Base-by-base conservation (phyloP, 352 stramenopile genomes). In the Phytophthora sansomeana region DNA sequence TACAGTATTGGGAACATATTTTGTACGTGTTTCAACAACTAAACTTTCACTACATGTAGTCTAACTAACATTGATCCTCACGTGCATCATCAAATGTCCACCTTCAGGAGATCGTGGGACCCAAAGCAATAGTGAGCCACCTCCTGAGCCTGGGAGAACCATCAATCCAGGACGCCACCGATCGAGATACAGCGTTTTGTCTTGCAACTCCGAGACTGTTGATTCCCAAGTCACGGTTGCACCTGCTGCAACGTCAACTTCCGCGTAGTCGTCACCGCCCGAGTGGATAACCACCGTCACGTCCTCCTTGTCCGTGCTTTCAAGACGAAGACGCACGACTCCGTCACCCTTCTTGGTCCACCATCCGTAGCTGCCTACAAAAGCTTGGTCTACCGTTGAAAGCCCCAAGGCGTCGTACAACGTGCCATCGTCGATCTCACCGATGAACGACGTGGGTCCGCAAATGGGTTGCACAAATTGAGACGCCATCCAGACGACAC, bases 401-500 rank as follows among this genome's bases (percentile, higher is more conserved):
- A 70, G 53, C 4, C 62, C 62, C 24, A 70, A 43, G 0, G 79
- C 72, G 5, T 78, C 42, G 6, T 77, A 69, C 0, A 79, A 47
- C 1, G 48, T 57, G 2, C 79, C 79, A 17, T 81, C 75, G 29
- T 88, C 79, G 46, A 88, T 78, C 30, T 85, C 69, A 7, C 77
- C 74, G 9, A 85, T 36, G 51, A 78, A 75, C 1, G 69, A 61
- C 5, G 79, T 86, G 1, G 77, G 79, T 21, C 77, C 77, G 47
- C 79, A 88, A 42, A 83, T 83, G 6, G 79, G 79, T 56, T 88
- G 74, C 6, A 86, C 72, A 47, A 81, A 88, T 51, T 83, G 75
- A 36, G 76, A 75, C 0, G 64, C 74, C 67, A 88, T 68, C 1
- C 47, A 59, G 0, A 75, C 73, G 11, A 88, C 39, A 10, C 79